phyloP scores from a whole-genome alignment of 306 rosid genomes.

The Argentina anserina region DNA sequence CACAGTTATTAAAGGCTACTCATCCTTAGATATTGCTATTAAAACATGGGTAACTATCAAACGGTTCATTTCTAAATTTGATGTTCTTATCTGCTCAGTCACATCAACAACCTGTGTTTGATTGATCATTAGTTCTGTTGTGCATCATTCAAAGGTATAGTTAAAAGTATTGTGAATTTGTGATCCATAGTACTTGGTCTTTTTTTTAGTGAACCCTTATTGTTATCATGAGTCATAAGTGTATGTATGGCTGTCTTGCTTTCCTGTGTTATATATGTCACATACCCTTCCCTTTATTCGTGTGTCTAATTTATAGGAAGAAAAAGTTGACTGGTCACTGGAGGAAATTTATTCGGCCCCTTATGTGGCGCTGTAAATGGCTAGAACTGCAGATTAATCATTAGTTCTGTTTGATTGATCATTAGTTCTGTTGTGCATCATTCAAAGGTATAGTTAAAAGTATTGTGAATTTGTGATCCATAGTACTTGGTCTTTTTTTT shows the following conservation, averaged over 20 bases:
- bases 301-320: slow-evolving; percentile 44
- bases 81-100: background rate
- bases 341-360: slow-evolving; percentile 62
- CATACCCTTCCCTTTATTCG: slow-evolving; percentile 7
- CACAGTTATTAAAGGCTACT: background rate
- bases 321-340: slow-evolving; percentile 62
- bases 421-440: background rate
- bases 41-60: background rate
- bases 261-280: background rate
- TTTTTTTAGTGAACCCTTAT: background rate
- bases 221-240: background rate
- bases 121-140: background rate
- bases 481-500: background rate
- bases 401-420: background rate
- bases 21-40: background rate
- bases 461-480: background rate
- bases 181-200: background rate
- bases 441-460: background rate
- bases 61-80: background rate
- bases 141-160: background rate
- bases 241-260: background rate
- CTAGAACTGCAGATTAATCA: slow-evolving; percentile 54
- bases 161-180: background rate
- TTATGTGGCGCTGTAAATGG: slow-evolving; percentile 82
- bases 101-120: background rate